These are phyloP conservation scores for Golubevia pallescens DNA, from an alignment of 1,284 basidiomycete genomes.

Conservation along the genomic window DNA sequence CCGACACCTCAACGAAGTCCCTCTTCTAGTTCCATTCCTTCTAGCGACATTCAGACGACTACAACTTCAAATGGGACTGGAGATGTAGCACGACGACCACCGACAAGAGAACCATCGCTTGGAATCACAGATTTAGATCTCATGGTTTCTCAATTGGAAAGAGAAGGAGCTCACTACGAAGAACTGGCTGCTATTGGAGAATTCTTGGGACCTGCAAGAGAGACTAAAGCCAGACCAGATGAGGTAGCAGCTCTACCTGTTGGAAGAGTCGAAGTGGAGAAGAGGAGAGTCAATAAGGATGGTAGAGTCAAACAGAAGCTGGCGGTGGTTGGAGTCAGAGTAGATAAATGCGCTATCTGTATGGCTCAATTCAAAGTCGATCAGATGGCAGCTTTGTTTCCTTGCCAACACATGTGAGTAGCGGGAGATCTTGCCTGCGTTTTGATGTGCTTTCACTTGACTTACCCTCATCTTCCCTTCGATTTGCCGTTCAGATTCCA, in stretches of 20 bases:
- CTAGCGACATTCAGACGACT: neutral
- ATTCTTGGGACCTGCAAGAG: conserved; percentile 71
- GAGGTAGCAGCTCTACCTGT: conserved; percentile 67
- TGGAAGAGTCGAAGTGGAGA: conserved; percentile 73
- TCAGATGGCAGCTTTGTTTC: conserved; percentile 71
- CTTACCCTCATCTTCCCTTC: neutral
- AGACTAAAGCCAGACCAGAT: conserved; percentile 54
- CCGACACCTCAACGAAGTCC: too few relatives aligned
- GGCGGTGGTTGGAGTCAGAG: conserved; percentile 73
- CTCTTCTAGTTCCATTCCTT: neutral
- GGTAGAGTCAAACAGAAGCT: conserved; percentile 81
- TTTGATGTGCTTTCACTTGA: neutral
- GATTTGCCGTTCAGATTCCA: conserved; percentile 24
- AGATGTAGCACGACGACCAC: neutral
- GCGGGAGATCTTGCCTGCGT: conserved; percentile 11
- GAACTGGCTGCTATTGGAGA: conserved; percentile 72
- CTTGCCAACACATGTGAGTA: conserved; percentile 75
- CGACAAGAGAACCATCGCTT: conserved; percentile 11
- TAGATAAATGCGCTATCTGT: conserved; percentile 82
- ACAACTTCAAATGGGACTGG: neutral
- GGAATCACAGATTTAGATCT: conserved; percentile 56
- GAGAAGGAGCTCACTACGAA: conserved; percentile 34
- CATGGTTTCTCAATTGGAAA: conserved; percentile 45
- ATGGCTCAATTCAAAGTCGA: conserved; percentile 75
- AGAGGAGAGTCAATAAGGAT: conserved; percentile 73